Base-by-base conservation (phyloP, 306 rosid species). In the Trichosanthes truncata region DNA sequence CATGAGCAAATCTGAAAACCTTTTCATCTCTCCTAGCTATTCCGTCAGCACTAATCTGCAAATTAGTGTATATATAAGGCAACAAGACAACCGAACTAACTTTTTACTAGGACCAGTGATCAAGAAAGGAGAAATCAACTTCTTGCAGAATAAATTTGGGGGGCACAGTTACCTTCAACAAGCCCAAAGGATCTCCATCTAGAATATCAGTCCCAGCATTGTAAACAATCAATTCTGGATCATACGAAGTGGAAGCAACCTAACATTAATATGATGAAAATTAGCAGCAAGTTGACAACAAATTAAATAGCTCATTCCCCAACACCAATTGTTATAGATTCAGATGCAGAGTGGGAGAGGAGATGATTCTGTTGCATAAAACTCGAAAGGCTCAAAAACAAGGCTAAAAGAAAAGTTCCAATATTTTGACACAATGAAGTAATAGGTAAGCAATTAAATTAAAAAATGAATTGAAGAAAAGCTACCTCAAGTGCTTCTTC, bases 121-220 rank as follows among this genome's bases (percentile, higher is more conserved):
- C 51, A 55, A 14, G 81, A 38, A 17, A 38, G 25, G 38, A 23
- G 61, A 59, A 62, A 68, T 73, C 60, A 76, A 59, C 78, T 79
- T 80, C 20, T 56, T 49, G 77, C 25, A 31, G 63, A 80, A 59
- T 48, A 38, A 85, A 78, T 31, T 21, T 43, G 52, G 23, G 62
- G 84, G 80, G 74, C 68, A 63, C 49, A 43, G 76, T 80, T 89
- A 94, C 97, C 97, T 91, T 85, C 87, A 94, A 84, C 84, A 84
- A 80, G 83, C 98, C 98, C 75, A 94, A 82, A 75, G 97, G 95
- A 83, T 94, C 98, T 81, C 97, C 97, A 26, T 95, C 97, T 41
- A 95, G 84, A 80, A 95, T 87, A 92, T 95, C 98, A 45, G 97
- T 95, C 87, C 98, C 98, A 78, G 97, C 97, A 60, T 92, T 94